phyloP scores from a whole-genome alignment of 306 rosid genomes.

The Casuarina glauca region DNA sequence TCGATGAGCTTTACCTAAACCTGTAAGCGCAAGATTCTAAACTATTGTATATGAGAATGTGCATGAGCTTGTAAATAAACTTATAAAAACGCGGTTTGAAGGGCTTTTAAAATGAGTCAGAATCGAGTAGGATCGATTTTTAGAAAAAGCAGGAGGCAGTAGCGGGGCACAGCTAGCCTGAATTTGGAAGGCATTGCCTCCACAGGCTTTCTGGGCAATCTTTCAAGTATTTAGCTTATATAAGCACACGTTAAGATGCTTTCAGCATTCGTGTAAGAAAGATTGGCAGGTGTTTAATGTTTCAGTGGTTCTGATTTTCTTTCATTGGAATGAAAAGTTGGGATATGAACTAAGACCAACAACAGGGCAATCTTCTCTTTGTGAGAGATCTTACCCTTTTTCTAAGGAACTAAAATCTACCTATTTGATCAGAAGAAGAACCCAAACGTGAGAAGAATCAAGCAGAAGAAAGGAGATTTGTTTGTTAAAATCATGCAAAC shows the following conservation, averaged over 20 bases:
- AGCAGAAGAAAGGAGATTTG: neutral
- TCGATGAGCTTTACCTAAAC: neutral
- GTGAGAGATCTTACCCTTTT: neutral
- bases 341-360: neutral
- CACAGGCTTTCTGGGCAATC: neutral
- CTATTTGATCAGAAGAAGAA: neutral
- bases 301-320: too few species aligned
- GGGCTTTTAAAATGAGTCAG: neutral
- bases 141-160: slow-evolving; percentile 13
- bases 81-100: slow-evolving; percentile 14
- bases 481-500: too few species aligned
- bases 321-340: neutral
- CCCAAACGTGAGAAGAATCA: neutral
- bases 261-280: neutral
- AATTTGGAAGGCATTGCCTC: neutral
- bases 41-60: neutral
- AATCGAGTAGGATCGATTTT: neutral
- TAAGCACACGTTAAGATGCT: neutral
- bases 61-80: neutral
- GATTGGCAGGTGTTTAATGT: too few species aligned
- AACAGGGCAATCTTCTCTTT: neutral
- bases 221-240: neutral
- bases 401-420: too few species aligned
- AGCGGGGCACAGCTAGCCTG: neutral
- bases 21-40: neutral